phyloP scores from a whole-genome alignment of 208 protist genomes.

The Porcisia hertigi region DNA sequence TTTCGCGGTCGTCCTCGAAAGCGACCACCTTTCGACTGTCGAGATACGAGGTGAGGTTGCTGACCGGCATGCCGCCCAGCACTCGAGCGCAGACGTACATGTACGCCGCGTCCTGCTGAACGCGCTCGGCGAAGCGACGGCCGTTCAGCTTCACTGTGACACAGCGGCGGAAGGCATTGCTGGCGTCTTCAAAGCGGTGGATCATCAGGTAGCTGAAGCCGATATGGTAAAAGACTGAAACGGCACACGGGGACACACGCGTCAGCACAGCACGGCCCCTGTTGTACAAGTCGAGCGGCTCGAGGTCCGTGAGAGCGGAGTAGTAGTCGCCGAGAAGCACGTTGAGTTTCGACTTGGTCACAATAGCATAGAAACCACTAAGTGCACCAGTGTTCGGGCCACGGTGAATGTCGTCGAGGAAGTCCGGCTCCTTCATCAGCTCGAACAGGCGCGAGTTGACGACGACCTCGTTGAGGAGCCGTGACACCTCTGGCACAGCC shows the following conservation, averaged over 20 bases:
- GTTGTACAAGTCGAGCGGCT: constrained; percentile 76
- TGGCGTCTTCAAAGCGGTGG: constrained; percentile 88
- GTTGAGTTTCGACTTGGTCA: constrained; percentile 79
- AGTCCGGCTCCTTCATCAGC: constrained; percentile 48
- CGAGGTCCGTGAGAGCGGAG: constrained; percentile 65
- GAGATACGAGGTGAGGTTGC: constrained; percentile 67
- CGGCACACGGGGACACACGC: constrained; percentile 66
- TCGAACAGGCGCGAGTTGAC: constrained; percentile 55
- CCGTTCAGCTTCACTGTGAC: constrained; percentile 62
- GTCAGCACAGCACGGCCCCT: constrained; percentile 61
- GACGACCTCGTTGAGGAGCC: constrained; percentile 65
- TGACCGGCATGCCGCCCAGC: constrained; percentile 77
- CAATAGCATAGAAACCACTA: constrained; percentile 84
- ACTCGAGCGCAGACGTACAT: constrained; percentile 85
- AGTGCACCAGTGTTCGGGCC: constrained; percentile 43
- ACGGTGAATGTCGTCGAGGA: constrained; percentile 44
- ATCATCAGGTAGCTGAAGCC: constrained; percentile 93
- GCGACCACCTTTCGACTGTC: constrained; percentile 49
- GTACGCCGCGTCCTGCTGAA: constrained; percentile 81
- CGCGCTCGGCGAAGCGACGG: constrained; percentile 82
- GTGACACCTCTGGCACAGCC: constrained; percentile 63
- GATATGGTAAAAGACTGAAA: constrained; percentile 85
- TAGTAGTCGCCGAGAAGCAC: constrained; percentile 89
- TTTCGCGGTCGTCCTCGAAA: constrained; percentile 89
- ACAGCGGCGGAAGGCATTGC: constrained; percentile 78